These are phyloP conservation scores for Dothideomycetes sp. DNA, from an alignment of 2,329 filamentous ascomycete genomes.

Conservation along the genomic window DNA sequence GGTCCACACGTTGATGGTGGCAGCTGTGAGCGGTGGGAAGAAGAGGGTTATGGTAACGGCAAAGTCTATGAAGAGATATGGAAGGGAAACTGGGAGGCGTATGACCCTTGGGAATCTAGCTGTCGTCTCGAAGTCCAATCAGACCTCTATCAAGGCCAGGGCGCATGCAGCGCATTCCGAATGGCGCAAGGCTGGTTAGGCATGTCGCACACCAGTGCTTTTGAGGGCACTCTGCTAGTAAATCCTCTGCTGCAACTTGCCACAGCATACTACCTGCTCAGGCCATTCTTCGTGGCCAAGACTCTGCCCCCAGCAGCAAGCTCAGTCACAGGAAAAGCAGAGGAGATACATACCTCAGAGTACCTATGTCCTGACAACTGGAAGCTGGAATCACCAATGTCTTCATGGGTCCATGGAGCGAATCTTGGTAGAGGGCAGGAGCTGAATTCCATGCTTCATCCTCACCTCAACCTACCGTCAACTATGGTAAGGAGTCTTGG, in stretches of 20 bases:
- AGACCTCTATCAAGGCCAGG: slow-evolving; percentile 71
- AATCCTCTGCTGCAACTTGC: slow-evolving; percentile 67
- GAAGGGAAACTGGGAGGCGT: slow-evolving; percentile 61
- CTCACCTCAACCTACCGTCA: slow-evolving; percentile 53
- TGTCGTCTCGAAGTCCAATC: slow-evolving; percentile 56
- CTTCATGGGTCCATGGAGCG: slow-evolving; percentile 59
- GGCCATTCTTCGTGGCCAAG: slow-evolving; percentile 66
- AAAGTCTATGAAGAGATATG: slow-evolving; percentile 65
- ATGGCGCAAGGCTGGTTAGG: slow-evolving; percentile 86
- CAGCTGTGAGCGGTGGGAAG: slow-evolving; percentile 40
- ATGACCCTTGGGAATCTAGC: slow-evolving; percentile 72
- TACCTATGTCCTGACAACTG: slow-evolving; percentile 49
- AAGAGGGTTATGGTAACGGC: slow-evolving; percentile 50
- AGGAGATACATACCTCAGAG: slow-evolving; percentile 30
- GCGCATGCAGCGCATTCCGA: slow-evolving; percentile 74
- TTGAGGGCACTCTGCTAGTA: slow-evolving; percentile 70
- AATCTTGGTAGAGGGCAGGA: slow-evolving; percentile 59
- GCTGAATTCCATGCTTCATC: slow-evolving; percentile 52
- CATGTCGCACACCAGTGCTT: slow-evolving; percentile 61
- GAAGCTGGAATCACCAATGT: slow-evolving; percentile 42
- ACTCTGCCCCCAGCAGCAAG: slow-evolving; percentile 23
- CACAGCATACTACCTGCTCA: slow-evolving; percentile 68
- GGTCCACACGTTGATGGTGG: slow-evolving; percentile 44
- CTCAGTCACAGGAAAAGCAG: slow-evolving; percentile 18
- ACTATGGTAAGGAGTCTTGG: no score